Evolutionary conservation across 2,329 filamentous ascomycete species (phyloP).

Genomic region (Alternaria viburni): DNA sequence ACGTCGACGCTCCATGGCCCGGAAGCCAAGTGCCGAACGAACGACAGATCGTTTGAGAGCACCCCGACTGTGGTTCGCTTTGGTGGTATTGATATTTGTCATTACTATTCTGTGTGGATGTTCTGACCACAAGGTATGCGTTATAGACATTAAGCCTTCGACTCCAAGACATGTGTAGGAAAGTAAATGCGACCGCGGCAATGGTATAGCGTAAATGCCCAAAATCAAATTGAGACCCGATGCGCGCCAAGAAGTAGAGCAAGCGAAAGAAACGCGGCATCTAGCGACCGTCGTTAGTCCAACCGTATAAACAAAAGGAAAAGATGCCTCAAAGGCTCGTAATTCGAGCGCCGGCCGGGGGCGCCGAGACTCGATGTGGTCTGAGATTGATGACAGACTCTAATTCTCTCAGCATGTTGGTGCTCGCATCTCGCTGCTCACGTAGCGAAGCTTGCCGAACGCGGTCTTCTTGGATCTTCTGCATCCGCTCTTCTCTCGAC

Average conservation of each 20-base stretch:
- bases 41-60: neutral
- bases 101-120: conserved; percentile 6
- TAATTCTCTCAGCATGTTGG: conserved; percentile 89
- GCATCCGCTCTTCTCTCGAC: conserved; percentile 84
- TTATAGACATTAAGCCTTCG: conserved; percentile 8
- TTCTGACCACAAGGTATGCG: conserved; percentile 6
- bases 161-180: conserved; percentile 1
- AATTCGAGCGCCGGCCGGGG: conserved; percentile 30
- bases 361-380: conserved; percentile 31
- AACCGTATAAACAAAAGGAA: conserved; percentile 10
- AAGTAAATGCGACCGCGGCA: conserved; percentile 11
- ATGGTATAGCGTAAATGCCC: conserved; percentile 25
- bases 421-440: conserved; percentile 80
- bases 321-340: conserved; percentile 41
- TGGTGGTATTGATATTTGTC: conserved; percentile 1
- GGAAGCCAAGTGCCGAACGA: neutral
- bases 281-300: conserved; percentile 22
- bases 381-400: conserved; percentile 76
- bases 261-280: conserved; percentile 10
- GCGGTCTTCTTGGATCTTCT: conserved; percentile 86
- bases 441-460: conserved; percentile 72
- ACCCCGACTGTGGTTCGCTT: neutral
- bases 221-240: conserved; percentile 10
- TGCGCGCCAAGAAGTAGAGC: conserved; percentile 2
- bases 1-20: conserved; percentile 2